Conservation (phyloP, 2,329 filamentous ascomycete genomes). For the Gnomoniopsis sp. region DNA sequence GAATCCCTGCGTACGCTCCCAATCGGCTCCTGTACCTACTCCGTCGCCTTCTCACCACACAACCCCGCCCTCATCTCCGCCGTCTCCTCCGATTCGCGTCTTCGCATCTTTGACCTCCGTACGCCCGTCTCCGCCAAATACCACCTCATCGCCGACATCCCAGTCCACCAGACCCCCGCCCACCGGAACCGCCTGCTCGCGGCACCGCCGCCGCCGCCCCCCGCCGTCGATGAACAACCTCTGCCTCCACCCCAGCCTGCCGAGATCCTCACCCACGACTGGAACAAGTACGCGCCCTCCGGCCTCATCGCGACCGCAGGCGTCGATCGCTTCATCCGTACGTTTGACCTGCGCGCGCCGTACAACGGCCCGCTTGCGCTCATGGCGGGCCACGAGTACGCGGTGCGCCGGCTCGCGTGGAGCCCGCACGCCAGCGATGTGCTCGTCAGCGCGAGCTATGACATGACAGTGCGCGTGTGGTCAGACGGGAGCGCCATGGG, state of each 20-base stretch:
- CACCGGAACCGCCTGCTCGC: slow-evolving; percentile 27
- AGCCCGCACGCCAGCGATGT: slow-evolving; percentile 90
- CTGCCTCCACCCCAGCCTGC: slow-evolving; percentile 54
- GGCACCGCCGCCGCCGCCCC: slow-evolving; percentile 41
- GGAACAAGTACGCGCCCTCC: slow-evolving; percentile 94
- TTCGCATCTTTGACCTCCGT: slow-evolving; percentile 88
- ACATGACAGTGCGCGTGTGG: slow-evolving; percentile 97
- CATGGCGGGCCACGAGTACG: slow-evolving; percentile 86
- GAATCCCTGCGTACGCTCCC: slow-evolving; percentile 81
- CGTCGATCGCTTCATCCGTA: slow-evolving; percentile 82
- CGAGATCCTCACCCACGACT: slow-evolving; percentile 92
- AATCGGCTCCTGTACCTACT: slow-evolving; percentile 92
- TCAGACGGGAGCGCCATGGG: slow-evolving; percentile 60
- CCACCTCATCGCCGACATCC: slow-evolving; percentile 78
- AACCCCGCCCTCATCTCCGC: slow-evolving; percentile 81
- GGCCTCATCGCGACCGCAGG: slow-evolving; percentile 77
- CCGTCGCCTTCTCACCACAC: slow-evolving; percentile 84
- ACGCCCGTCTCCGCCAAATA: slow-evolving; percentile 83
- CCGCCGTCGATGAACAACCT: slow-evolving; percentile 25
- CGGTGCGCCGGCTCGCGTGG: slow-evolving; percentile 82
- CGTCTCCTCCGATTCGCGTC: slow-evolving; percentile 82
- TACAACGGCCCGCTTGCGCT: slow-evolving; percentile 67
- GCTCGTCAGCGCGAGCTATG: slow-evolving; percentile 85
- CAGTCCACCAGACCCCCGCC: slow-evolving; percentile 68
- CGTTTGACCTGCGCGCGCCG: slow-evolving; percentile 83